These are phyloP conservation scores for Rhizoctonia solani DNA, from an alignment of 1,284 basidiomycete genomes.

Conservation along the genomic window DNA sequence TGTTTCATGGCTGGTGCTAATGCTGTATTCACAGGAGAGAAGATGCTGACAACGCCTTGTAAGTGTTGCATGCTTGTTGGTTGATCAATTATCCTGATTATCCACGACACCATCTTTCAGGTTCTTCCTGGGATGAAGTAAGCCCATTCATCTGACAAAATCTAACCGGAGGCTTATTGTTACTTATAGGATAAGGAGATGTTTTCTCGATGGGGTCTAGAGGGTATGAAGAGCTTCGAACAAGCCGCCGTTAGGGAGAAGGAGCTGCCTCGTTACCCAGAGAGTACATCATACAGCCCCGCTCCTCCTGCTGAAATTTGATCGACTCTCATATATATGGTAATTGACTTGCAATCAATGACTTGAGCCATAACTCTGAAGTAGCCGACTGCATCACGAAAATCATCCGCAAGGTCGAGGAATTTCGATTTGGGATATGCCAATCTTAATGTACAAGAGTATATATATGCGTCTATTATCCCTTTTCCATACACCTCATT, in stretches of 20 bases:
- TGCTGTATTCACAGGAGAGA: conserved; percentile 96
- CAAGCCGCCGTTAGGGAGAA: conserved; percentile 60
- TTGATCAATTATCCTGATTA: conserved; percentile 11
- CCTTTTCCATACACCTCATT: background rate
- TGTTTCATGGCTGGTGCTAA: conserved; percentile 99
- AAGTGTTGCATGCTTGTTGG: conserved; percentile 45
- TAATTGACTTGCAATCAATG: background rate
- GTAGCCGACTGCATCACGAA: no score
- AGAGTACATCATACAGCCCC: background rate
- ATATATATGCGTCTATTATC: background rate
- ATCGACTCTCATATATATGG: background rate
- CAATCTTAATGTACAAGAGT: no score
- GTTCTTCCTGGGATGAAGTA: conserved; percentile 85
- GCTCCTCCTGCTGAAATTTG: background rate
- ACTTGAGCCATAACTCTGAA: no score
- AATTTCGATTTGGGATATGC: no score
- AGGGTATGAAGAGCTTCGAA: conserved; percentile 88
- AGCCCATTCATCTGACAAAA: conserved; percentile 36
- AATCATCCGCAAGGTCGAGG: no score
- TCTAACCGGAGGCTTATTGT: conserved; percentile 36
- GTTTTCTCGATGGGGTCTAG: conserved; percentile 90
- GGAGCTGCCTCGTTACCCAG: conserved; percentile 47
- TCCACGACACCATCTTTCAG: conserved; percentile 48
- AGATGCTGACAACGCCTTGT: conserved; percentile 97
- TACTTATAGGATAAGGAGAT: conserved; percentile 80